Conservation (phyloP, 2,329 filamentous ascomycete genomes). For the Didymellaceae sp. region DNA sequence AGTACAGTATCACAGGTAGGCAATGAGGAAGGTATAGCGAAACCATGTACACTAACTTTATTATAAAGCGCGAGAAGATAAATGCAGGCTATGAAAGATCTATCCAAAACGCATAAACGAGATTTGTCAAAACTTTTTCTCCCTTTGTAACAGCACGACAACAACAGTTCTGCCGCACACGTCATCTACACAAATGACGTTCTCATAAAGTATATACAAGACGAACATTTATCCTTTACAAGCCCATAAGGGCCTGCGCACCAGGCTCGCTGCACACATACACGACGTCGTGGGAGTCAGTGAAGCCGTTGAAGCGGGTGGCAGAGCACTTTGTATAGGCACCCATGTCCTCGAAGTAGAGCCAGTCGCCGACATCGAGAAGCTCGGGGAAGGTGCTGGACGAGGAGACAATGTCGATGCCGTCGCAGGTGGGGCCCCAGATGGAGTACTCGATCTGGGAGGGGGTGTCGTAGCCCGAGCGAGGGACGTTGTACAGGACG, state of each 20-base stretch:
- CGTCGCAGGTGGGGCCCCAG: slow-evolving; percentile 98
- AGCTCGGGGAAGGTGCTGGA: slow-evolving; percentile 77
- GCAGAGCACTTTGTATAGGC: slow-evolving; percentile 98
- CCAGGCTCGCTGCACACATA: slow-evolving; percentile 95
- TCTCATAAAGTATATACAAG: too few species aligned
- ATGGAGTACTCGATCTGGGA: slow-evolving; percentile 82
- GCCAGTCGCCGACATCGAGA: slow-evolving; percentile 93
- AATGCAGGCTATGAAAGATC: too few species aligned
- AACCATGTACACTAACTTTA: too few species aligned
- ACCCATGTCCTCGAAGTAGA: slow-evolving; percentile 99
- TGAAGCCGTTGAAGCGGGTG: slow-evolving; percentile 97
- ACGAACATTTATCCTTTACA: too few species aligned
- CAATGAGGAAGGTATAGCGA: too few species aligned
- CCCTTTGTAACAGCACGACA: too few species aligned
- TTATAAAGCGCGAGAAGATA: too few species aligned
- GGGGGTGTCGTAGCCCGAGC: slow-evolving; percentile 54
- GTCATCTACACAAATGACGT: too few species aligned
- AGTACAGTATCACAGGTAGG: too few species aligned
- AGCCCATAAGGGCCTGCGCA: slow-evolving; percentile 72
- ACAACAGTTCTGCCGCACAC: too few species aligned
- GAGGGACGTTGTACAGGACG: slow-evolving; percentile 60
- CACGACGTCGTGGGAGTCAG: slow-evolving; percentile 87
- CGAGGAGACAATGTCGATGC: slow-evolving; percentile 91
- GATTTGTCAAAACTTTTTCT: too few species aligned
- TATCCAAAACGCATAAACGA: too few species aligned